A percentile compares a stretch with the other conserved stretches of the same genome.
These are phyloP conservation scores for Geotrichum cucujoidarum DNA, from an alignment of 1,139 yeast genomes.

Conservation along the genomic window DNA sequence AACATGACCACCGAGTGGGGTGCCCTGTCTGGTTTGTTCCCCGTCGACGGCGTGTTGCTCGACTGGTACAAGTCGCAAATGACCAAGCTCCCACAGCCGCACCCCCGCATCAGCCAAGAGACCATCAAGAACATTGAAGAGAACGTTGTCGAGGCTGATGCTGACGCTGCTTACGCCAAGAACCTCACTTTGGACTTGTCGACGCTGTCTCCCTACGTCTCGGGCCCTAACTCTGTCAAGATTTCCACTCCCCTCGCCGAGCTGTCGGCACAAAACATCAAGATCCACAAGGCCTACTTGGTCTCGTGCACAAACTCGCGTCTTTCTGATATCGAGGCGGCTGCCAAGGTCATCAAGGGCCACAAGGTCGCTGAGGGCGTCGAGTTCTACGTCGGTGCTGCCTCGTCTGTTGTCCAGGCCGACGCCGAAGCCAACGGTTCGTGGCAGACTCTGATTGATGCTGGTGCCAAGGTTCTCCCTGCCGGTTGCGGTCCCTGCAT, in stretches of 20 bases:
- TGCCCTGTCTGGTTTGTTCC: constrained; percentile 92
- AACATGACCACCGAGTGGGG: constrained; percentile 99
- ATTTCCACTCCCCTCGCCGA: constrained; percentile 74
- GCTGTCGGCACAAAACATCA: constrained; percentile 64
- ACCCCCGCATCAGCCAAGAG: constrained; percentile 70
- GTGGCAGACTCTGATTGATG: constrained; percentile 82
- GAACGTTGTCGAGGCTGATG: constrained; percentile 49
- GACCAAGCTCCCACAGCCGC: constrained; percentile 64
- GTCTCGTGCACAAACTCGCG: constrained; percentile 98
- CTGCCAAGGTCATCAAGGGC: constrained; percentile 79
- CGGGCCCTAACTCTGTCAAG: constrained; percentile 97
- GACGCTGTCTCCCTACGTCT: constrained; percentile 83
- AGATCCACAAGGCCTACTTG: constrained; percentile 87
- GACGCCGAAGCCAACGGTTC: constrained; percentile 90
- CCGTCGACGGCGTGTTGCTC: constrained; percentile 74
- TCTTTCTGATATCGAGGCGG: constrained; percentile 86
- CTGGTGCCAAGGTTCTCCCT: constrained; percentile 93
- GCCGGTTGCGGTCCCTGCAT: constrained; percentile 99
- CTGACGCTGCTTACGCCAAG: constrained; percentile 81
- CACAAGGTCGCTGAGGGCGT: constrained; percentile 82
- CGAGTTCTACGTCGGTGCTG: constrained; percentile 95
- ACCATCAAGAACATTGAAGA: constrained; percentile 52
- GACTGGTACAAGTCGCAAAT: constrained; percentile 74
- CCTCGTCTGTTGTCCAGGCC: constrained; percentile 84
- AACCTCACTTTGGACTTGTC: constrained; percentile 73